Evolutionary conservation across 768 basidiomycete genomes (phyloP).

Genomic region (Sarcodon sp.): DNA sequence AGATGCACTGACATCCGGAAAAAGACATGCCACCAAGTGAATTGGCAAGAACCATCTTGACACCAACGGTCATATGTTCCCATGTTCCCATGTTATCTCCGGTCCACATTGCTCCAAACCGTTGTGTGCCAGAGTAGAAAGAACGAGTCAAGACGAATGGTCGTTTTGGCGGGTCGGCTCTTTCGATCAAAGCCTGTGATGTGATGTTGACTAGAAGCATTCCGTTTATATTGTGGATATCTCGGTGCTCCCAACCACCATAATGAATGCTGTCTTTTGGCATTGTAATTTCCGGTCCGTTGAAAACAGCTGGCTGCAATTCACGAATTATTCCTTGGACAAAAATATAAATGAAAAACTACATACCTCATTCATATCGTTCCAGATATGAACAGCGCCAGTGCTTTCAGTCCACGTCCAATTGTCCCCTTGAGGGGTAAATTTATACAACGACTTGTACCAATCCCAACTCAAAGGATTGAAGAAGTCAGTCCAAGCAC

Average conservation of each 20-base stretch:
- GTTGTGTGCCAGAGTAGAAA: slow-evolving; percentile 92
- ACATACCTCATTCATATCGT: slow-evolving; percentile 96
- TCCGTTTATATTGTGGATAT: slow-evolving; percentile 95
- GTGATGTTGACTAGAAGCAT: slow-evolving; percentile 88
- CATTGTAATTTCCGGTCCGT: slow-evolving; percentile 91
- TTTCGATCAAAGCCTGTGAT: slow-evolving; percentile 60
- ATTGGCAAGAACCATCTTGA: slow-evolving; percentile 87
- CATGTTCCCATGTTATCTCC: slow-evolving; percentile 96
- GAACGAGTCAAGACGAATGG: slow-evolving; percentile 94
- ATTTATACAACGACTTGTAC: slow-evolving; percentile 82
- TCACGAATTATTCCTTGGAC: slow-evolving; percentile 3
- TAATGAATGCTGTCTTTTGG: slow-evolving; percentile 70
- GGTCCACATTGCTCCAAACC: slow-evolving; percentile 97
- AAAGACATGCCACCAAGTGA: slow-evolving; percentile 88
- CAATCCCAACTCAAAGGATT: slow-evolving; percentile 81
- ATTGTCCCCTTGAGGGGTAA: slow-evolving; percentile 30
- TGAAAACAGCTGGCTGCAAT: slow-evolving; percentile 89
- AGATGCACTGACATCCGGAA: slow-evolving; percentile 59
- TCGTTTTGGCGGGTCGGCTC: slow-evolving; percentile 64
- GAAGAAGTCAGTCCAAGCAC: slow-evolving; percentile 97
- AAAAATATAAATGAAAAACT: neutral
- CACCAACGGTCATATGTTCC: slow-evolving; percentile 91
- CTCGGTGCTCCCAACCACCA: slow-evolving; percentile 96
- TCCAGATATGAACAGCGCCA: slow-evolving; percentile 86
- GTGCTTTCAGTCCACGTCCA: slow-evolving; percentile 78